Percentiles rank a stretch among this genome's conserved stretches.
Conservation (phyloP, 2,329 filamentous ascomycete genomes). For the Hypoxylon sp. region DNA sequence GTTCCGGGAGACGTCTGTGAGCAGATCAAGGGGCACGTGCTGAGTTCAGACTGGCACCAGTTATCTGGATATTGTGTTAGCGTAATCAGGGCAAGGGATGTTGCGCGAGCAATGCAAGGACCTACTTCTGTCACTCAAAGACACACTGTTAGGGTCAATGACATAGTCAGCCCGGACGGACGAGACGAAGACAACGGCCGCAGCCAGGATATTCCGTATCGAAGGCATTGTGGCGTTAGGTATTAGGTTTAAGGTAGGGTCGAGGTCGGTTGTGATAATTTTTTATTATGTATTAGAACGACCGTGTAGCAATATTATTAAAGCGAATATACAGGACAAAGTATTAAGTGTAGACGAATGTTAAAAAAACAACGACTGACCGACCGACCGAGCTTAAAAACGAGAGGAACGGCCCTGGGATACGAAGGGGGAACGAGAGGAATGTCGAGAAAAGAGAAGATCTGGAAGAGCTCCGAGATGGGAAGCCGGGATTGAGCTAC, state of each 20-base stretch:
- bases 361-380: constrained; percentile 35
- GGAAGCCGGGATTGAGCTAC: constrained; percentile 33
- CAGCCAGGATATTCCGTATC: constrained; percentile 68
- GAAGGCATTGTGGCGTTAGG: constrained; percentile 65
- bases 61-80: constrained; percentile 55
- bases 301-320: constrained; percentile 42
- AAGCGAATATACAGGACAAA: constrained; percentile 38
- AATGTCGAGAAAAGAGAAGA: constrained; percentile 41
- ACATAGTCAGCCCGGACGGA: constrained; percentile 70
- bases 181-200: constrained; percentile 67
- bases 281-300: constrained; percentile 33
- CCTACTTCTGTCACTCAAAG: constrained; percentile 67
- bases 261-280: constrained; percentile 25
- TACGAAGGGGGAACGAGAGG: constrained; percentile 45
- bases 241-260: constrained; percentile 15
- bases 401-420: constrained; percentile 41
- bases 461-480: constrained; percentile 32
- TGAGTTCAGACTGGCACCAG: constrained; percentile 77
- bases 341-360: constrained; percentile 37
- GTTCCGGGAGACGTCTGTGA: constrained; percentile 68
- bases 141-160: constrained; percentile 75
- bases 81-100: not conserved
- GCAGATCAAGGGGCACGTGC: constrained; percentile 81
- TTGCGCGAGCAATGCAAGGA: constrained; percentile 20
- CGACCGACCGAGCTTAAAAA: constrained; percentile 38